These are phyloP conservation scores for Xylaria sp. DNA, from an alignment of 2,329 filamentous ascomycete genomes.

Conservation along the genomic window DNA sequence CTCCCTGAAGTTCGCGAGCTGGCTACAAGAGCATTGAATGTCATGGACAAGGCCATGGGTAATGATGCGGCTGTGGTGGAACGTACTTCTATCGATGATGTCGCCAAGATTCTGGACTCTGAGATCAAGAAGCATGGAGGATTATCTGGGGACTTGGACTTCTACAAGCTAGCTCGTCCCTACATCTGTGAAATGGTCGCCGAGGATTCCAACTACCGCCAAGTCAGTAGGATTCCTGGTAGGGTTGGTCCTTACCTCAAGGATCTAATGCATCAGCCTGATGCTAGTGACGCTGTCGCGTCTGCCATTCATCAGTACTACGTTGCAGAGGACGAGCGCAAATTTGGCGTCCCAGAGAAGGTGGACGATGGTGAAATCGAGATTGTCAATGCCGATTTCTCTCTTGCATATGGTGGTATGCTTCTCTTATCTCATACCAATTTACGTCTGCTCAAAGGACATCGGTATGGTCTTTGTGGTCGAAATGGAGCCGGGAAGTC, in stretches of 20 bases:
- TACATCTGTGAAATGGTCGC: slow-evolving; percentile 88
- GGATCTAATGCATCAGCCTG: slow-evolving; percentile 71
- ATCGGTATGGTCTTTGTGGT: slow-evolving; percentile 96
- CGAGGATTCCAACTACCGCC: slow-evolving; percentile 87
- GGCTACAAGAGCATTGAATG: slow-evolving; percentile 80
- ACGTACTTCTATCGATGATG: slow-evolving; percentile 77
- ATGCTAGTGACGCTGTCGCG: slow-evolving; percentile 71
- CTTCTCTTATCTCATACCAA: slow-evolving; percentile 96
- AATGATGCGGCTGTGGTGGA: slow-evolving; percentile 73
- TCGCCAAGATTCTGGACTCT: slow-evolving; percentile 77
- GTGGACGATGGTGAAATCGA: slow-evolving; percentile 93
- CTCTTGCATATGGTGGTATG: slow-evolving; percentile 97
- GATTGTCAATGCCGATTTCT: slow-evolving; percentile 98
- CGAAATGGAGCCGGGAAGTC: slow-evolving; percentile 98
- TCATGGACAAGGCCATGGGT: slow-evolving; percentile 94
- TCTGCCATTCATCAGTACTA: slow-evolving; percentile 80
- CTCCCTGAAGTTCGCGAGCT: slow-evolving; percentile 95
- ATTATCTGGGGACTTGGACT: slow-evolving; percentile 68
- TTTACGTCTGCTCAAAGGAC: slow-evolving; percentile 91
- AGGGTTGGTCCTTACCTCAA: slow-evolving; percentile 81
- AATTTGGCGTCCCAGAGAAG: slow-evolving; percentile 84
- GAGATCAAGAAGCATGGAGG: slow-evolving; percentile 78
- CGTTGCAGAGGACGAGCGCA: slow-evolving; percentile 85
- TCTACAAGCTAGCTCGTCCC: slow-evolving; percentile 73
- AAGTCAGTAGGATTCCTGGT: slow-evolving; percentile 75